Percentiles rank a stretch among this genome's conserved stretches.
phyloP scores from a whole-genome alignment of 140 eudicot species.

The Ambrosia hybrid region DNA sequence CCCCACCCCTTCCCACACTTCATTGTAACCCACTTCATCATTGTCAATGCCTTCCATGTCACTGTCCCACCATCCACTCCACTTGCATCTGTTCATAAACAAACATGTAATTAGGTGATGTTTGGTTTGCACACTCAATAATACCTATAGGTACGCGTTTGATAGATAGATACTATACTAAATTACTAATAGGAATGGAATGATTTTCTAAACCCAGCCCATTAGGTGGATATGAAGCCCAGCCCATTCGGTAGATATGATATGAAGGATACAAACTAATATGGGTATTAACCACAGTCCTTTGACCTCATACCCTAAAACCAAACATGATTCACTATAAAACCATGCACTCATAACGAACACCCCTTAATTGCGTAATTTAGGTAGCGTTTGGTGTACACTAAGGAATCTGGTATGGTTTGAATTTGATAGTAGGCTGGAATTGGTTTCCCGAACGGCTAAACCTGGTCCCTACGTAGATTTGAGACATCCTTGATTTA shows the following conservation, averaged over 20 bases:
- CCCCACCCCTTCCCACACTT: conserved; percentile 93
- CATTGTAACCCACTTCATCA: conserved; percentile 77
- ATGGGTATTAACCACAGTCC: background rate
- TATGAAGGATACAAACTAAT: background rate
- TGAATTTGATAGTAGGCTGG: too few species aligned
- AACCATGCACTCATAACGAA: too few species aligned
- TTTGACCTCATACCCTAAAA: background rate
- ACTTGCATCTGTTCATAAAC: conserved; percentile 62
- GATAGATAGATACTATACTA: background rate
- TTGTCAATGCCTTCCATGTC: conserved; percentile 90
- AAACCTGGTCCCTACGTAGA: too few species aligned
- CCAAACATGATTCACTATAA: background rate
- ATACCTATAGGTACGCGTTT: background rate
- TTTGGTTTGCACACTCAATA: background rate
- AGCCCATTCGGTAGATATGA: background rate
- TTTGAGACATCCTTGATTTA: too few species aligned
- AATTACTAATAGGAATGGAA: background rate
- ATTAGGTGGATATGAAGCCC: too few species aligned
- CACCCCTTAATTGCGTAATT: too few species aligned
- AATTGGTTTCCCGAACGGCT: too few species aligned
- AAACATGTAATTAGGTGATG: background rate
- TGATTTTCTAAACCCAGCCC: background rate
- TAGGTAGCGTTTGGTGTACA: too few species aligned
- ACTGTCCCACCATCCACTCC: conserved; percentile 89
- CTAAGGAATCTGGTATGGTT: too few species aligned